These are phyloP conservation scores for Beauveria asiatica DNA, from an alignment of 2,329 filamentous ascomycete species.

Conservation along the genomic window DNA sequence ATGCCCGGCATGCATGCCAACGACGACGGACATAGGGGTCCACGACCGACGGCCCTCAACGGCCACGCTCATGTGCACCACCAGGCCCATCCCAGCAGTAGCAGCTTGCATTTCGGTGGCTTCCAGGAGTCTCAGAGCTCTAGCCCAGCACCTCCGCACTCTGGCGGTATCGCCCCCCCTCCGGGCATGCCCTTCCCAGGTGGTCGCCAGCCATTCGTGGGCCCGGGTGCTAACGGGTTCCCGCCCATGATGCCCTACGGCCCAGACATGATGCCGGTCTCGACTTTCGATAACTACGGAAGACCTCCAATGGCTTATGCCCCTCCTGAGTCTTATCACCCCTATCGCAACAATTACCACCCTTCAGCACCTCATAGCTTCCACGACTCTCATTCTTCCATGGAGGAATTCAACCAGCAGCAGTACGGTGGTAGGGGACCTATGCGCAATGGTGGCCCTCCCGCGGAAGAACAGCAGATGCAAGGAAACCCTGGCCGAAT, in stretches of 20 bases:
- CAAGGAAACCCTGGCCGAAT: conserved; percentile 22
- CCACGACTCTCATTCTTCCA: conserved; percentile 52
- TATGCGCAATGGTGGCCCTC: conserved; percentile 28
- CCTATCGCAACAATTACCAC: conserved; percentile 34
- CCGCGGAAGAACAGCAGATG: conserved; percentile 23
- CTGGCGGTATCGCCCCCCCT: conserved; percentile 39
- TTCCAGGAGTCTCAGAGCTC: conserved; percentile 48
- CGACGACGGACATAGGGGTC: conserved; percentile 24
- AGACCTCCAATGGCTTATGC: conserved; percentile 27
- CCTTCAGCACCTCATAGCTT: conserved; percentile 53
- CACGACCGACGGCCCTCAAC: conserved; percentile 25
- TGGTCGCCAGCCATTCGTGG: conserved; percentile 26
- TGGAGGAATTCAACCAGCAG: conserved; percentile 36
- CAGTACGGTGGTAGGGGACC: conserved; percentile 31
- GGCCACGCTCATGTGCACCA: conserved; percentile 32
- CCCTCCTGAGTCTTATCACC: conserved; percentile 26
- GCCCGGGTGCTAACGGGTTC: conserved; percentile 26
- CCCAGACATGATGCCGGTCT: conserved; percentile 25
- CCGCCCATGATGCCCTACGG: conserved; percentile 30
- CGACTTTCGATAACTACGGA: conserved; percentile 29
- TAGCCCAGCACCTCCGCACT: conserved; percentile 46
- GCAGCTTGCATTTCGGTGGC: conserved; percentile 48
- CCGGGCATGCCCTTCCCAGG: conserved; percentile 33
- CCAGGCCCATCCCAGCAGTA: conserved; percentile 44
- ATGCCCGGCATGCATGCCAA: conserved; percentile 23